Evolutionary conservation across 306 rosid genomes (phyloP), one percentile per base, ranked within the genome.

Genomic region (Cicer yamashitae): DNA sequence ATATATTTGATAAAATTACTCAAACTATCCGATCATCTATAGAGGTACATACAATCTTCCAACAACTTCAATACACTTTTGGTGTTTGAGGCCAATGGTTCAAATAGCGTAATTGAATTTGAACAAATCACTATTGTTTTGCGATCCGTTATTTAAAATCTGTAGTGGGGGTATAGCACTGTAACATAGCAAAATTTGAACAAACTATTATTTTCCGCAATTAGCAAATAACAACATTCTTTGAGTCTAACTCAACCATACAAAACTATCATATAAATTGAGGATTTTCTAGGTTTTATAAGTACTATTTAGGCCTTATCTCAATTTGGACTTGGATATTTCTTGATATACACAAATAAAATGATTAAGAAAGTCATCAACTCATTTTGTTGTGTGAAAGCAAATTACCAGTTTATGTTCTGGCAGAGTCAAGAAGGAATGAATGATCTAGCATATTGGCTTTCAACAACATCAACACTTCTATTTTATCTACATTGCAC

Each of bases 401-500:
- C 40, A 57, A 69, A 47, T 73, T 15, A 61, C 46, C 13, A 48
- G 70, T 67, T 67, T 46, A 70, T 86, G 50, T 72, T 63, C 66
- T 77, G 62, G 66, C 74, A 90, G 97, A 83, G 79, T 77, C 88
- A 83, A 77, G 90, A 88, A 70, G 88, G 86, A 76, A 79, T 88
- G 66, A 74, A 71, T 74, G 94, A 90, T 64, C 87, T 90, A 52
- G 92, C 97, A 13, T 90, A 86, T 82, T 92, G 97, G 97, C 92
- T 92, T 79, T 90, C 97, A 60, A 90, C 94, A 75, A 87, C 91
- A 73, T 92, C 92, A 60, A 87, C 97, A 44, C 91, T 92, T 80
- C 67, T 92, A 74, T 92, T 84, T 79, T 93, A 90, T 67, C 86
- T 92, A 18, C 97, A 90, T 78, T 88, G 86, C 75, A 90, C 96